Percentiles rank a stretch among this genome's conserved stretches.
These are phyloP conservation scores for Rhododendron kiyosumense DNA, from an alignment of 148 eudicot species.

Conservation along the genomic window DNA sequence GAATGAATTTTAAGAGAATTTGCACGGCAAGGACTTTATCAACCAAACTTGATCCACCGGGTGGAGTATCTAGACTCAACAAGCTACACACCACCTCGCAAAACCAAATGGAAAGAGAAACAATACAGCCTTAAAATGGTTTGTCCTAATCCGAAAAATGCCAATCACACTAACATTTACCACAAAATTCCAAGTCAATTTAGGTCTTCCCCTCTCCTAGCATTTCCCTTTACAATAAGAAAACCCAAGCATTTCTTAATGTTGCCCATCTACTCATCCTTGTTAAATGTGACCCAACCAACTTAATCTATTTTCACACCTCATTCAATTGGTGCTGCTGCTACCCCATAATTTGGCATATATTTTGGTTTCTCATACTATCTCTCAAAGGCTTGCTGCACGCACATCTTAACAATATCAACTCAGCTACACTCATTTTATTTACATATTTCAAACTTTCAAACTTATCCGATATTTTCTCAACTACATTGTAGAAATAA, in stretches of 20 bases:
- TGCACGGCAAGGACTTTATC: too few species aligned
- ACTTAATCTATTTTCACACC: not conserved
- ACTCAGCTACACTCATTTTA: not conserved
- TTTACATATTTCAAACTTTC: not conserved
- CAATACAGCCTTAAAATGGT: too few species aligned
- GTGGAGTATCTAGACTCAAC: too few species aligned
- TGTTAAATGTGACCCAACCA: not conserved
- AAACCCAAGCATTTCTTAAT: too few species aligned
- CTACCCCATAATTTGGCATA: too few species aligned
- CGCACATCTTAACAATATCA: not conserved
- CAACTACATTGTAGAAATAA: not conserved
- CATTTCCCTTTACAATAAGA: not conserved
- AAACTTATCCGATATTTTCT: not conserved
- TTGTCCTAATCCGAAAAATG: too few species aligned
- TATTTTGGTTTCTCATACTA: not conserved
- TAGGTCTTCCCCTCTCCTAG: not conserved
- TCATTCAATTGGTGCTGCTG: not conserved
- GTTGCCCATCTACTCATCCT: not conserved
- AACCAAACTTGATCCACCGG: too few species aligned
- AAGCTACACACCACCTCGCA: too few species aligned
- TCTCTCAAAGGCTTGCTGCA: not conserved
- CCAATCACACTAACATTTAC: too few species aligned
- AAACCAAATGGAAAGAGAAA: too few species aligned
- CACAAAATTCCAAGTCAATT: not conserved
- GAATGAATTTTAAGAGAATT: too few species aligned